Evolutionary conservation across 352 stramenopile species (phyloP), one percentile per base, ranked within the genome.

Genomic region (Phytophthora foliorum): DNA sequence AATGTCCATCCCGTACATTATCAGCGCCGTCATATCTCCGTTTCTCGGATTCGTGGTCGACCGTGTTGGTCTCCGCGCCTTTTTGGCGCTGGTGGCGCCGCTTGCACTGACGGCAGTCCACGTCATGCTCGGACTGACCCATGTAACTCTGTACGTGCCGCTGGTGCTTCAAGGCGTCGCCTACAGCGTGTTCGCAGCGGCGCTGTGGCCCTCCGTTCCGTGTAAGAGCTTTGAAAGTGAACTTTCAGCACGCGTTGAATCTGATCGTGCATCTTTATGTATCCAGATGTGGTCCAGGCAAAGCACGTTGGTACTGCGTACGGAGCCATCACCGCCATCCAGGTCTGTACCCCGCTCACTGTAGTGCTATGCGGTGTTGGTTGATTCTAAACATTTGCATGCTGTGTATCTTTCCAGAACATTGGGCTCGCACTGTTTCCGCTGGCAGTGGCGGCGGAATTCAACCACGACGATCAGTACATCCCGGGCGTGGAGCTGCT

Each of bases 1-100:
- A 10, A 98, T 98, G 91, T 94, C 82, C 14, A 92, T 98, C 46
- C 95, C 94, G 34, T 98, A 98, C 72, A 85, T 97, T 29, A 97
- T 98, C 38, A 97, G 92, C 22, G 93, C 91, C 49, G 69, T 90
- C 24, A 84, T 97, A 34, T 97, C 86, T 24, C 94, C 94, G 21
- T 89, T 97, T 61, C 74, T 98, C 4, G 95, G 94, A 24, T 95
- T 96, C 46, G 58, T 96, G 41, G 89, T 98, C n/a, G 95, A 98
- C 61, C 86, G 80, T 21, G 81, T 97, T 48, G 95, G 95, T 14
- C 68, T 92, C 19, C 87, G 92, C 17, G 93, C 93, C 5, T 57
- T 95, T 39, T 75, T 98, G 29, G 88, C 89, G 21, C 67, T 96
- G 4, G 32, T 97, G 10, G 88, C 94, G 17, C 82, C 92, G 6